These are phyloP conservation scores for Penicillium psychrosexuale DNA, from an alignment of 2,329 filamentous ascomycete species.

Conservation along the genomic window DNA sequence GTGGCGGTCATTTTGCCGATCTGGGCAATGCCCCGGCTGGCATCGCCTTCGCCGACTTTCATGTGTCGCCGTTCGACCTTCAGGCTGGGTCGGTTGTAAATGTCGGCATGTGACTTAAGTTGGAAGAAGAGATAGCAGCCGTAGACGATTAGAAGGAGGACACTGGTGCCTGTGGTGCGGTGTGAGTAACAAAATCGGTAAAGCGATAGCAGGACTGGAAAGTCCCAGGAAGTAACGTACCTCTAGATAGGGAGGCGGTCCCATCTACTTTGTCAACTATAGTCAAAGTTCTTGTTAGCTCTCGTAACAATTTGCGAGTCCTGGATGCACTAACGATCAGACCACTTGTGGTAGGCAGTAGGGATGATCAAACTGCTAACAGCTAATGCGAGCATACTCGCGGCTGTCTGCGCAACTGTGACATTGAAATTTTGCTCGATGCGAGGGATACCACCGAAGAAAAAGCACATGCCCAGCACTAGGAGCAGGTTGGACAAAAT, in stretches of 20 bases:
- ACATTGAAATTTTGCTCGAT: conserved; percentile 86
- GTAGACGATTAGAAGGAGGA: conserved; percentile 84
- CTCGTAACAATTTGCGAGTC: neutral
- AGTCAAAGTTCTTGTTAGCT: neutral
- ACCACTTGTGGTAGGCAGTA: conserved; percentile 71
- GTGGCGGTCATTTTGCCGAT: conserved; percentile 53
- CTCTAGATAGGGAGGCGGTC: conserved; percentile 34
- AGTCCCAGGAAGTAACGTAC: neutral
- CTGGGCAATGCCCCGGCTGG: conserved; percentile 49
- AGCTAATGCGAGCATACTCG: conserved; percentile 73
- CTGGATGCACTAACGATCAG: conserved; percentile 30
- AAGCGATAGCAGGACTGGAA: neutral
- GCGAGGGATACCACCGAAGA: conserved; percentile 76
- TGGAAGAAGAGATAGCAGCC: conserved; percentile 84
- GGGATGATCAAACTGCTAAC: conserved; percentile 84
- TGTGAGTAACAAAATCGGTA: neutral
- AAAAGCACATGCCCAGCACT: conserved; percentile 89
- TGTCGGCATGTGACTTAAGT: conserved; percentile 74
- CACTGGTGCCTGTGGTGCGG: conserved; percentile 47
- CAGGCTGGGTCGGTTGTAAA: conserved; percentile 76
- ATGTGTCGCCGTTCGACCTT: conserved; percentile 64
- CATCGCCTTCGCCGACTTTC: conserved; percentile 51
- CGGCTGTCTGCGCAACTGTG: conserved; percentile 84
- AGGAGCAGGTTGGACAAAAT: conserved; percentile 88
- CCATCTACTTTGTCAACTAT: conserved; percentile 3